Conservation (phyloP, 2,329 filamentous ascomycete genomes). For the Fusarium sp. region DNA sequence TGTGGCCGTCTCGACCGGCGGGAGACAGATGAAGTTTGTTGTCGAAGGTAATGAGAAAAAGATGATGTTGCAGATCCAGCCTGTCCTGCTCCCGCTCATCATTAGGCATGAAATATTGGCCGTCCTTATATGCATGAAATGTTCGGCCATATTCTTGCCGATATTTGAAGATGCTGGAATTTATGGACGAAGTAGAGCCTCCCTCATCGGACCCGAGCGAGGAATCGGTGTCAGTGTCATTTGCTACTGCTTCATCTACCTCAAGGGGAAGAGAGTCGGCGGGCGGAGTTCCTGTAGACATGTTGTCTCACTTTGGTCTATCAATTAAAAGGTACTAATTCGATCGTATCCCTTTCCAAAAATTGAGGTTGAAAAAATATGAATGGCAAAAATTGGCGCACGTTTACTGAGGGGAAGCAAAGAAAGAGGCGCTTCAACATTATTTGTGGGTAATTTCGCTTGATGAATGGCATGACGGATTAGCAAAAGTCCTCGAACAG, state of each 20-base stretch:
- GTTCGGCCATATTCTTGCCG: conserved; percentile 48
- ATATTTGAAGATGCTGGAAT: conserved; percentile 42
- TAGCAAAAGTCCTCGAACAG: background rate
- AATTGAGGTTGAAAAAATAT: background rate
- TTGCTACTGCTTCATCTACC: conserved; percentile 1
- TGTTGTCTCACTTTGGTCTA: background rate
- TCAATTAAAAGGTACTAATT: background rate
- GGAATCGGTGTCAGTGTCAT: conserved; percentile 3
- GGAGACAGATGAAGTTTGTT: conserved; percentile 43
- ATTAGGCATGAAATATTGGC: conserved; percentile 36
- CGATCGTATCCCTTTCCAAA: background rate
- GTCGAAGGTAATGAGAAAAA: conserved; percentile 48
- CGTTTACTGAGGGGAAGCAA: background rate
- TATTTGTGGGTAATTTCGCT: background rate
- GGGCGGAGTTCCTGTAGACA: background rate
- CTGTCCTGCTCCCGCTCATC: conserved; percentile 37
- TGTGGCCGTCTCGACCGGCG: conserved; percentile 20
- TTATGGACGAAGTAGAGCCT: conserved; percentile 39
- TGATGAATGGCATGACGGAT: background rate
- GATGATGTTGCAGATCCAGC: conserved; percentile 42
- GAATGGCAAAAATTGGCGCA: background rate
- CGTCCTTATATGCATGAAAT: conserved; percentile 49
- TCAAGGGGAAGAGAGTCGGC: conserved; percentile 5
- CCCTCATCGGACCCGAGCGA: background rate
- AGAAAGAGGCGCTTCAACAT: background rate